Evolutionary conservation across 139 green algal genomes (phyloP), one percentile per base, ranked within the genome.

Genomic region (Chlamydomonas schloesseri): DNA sequence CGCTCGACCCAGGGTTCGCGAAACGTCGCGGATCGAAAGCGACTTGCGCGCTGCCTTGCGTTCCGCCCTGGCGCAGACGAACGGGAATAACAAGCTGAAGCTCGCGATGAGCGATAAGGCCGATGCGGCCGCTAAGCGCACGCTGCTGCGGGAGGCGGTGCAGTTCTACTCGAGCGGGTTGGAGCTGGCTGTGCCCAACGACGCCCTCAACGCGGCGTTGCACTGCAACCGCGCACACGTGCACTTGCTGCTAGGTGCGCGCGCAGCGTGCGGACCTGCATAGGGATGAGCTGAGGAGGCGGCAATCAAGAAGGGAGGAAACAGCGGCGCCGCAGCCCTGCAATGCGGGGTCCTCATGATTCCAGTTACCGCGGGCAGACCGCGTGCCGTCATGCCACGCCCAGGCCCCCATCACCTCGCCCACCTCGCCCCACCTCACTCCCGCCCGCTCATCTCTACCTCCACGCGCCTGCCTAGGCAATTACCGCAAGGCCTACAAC

Each of bases 11-110:
- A 50, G 42, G 42, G 42, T 50, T 50, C 42, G 55, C 55, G 21
- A 24, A 62, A 62, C 55, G 55, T 62, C 21, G 20, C 55, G 55
- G 55, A 62, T 28, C 55, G 55, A 62, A 23, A n/a, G n/a, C n/a
- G n/a, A n/a, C n/a, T 11, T 62, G 18, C 62, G 24, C 23, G 17
- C 17, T 29, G 21, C 62, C 62, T 34, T 69, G 15, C 20, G 20
- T 0, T 21, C 42, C 1, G 5, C 37, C 71, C 47, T 26, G 6
- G 17, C 50, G 13, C 90, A 97, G 94, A 79, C 79, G 8, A 93
- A 95, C 53, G 95, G 95, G 36, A 98, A 98, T 81, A 87, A 94
- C n/a, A 94, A 93, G 31, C 77, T 98, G n/a, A 90, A 92, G 26
- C 34, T 83, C 14, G 76, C 76, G 60, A 60, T 50, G 42, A 73